Base-by-base conservation (phyloP, 768 basidiomycete species). In the Suillus decipiens region DNA sequence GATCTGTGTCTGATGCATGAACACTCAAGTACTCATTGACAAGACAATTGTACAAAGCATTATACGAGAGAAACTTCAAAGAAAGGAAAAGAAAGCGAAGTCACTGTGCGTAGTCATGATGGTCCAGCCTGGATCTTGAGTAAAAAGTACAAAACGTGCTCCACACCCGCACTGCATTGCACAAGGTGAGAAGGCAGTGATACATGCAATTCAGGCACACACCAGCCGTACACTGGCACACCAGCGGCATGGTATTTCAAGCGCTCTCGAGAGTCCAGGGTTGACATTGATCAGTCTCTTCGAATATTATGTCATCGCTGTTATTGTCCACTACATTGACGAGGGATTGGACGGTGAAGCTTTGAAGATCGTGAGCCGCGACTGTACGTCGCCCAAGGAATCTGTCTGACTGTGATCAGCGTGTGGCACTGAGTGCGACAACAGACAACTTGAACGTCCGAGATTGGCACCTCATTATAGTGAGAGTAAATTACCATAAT, bases 401-500 rank as follows among this genome's bases (percentile, higher is more conserved):
- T 45, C 10, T 45, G 43, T 11, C 11, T 43, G 43, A n/a, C 5
- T 17, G 6, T 41, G 39, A 42, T n/a, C 19, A n/a, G 42, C n/a
- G n/a, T n/a, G n/a, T n/a, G n/a, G n/a, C n/a, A n/a, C n/a, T n/a
- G n/a, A n/a, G n/a, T n/a, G n/a, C n/a, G n/a, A n/a, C n/a, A n/a
- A n/a, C n/a, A n/a, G n/a, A n/a, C n/a, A n/a, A n/a, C n/a, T n/a
- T n/a, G n/a, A n/a, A n/a, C n/a, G n/a, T n/a, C n/a, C n/a, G n/a
- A n/a, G n/a, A n/a, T n/a, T n/a, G n/a, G n/a, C n/a, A n/a, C 37
- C 17, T 11, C 11, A 45, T 19, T 24, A 48, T 14, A 8, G 28
- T 51, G 50, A 51, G 50, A 51, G 9, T 19, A 51, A 51, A 51
- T 51, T 51, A 51, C 50, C 50, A 33, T 3, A 51, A 51, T 28